Conservation (phyloP, 1,139 yeast species). For the Saccharomycopsis crataegensis region DNA sequence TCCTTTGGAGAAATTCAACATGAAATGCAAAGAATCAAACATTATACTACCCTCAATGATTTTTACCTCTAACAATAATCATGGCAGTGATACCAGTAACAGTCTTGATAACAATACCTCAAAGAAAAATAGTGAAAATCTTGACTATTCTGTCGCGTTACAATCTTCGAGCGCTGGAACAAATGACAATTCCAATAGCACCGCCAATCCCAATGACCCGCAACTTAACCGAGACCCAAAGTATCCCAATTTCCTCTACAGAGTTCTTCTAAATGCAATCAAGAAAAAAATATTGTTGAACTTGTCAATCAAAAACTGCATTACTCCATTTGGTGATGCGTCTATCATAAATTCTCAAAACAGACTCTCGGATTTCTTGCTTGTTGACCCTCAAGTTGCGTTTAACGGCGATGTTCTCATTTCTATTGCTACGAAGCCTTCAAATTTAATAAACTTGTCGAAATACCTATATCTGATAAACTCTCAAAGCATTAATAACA, state of each 20-base stretch:
- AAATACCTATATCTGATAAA: constrained; percentile 27
- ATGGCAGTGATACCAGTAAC: neutral
- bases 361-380: constrained; percentile 31
- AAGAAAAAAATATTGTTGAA: constrained; percentile 46
- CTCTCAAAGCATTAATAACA: constrained; percentile 19
- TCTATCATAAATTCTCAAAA: constrained; percentile 23
- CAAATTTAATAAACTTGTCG: constrained; percentile 25
- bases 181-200: neutral
- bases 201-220: constrained; percentile 19
- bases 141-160: too few species aligned
- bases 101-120: constrained; percentile 27
- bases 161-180: neutral
- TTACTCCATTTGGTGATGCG: constrained; percentile 51
- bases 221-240: constrained; percentile 21
- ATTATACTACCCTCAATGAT: constrained; percentile 30
- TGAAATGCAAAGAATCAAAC: constrained; percentile 32
- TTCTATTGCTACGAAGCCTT: constrained; percentile 28
- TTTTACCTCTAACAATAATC: constrained; percentile 23
- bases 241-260: constrained; percentile 12
- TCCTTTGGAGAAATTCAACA: constrained; percentile 27
- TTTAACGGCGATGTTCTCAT: constrained; percentile 45
- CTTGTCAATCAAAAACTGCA: constrained; percentile 34
- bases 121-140: constrained; percentile 20
- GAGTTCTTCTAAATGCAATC: constrained; percentile 30
- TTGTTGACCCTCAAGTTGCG: constrained; percentile 49